Base-by-base conservation (phyloP, 352 stramenopile species). In the Phytophthora macrochlamydospora region DNA sequence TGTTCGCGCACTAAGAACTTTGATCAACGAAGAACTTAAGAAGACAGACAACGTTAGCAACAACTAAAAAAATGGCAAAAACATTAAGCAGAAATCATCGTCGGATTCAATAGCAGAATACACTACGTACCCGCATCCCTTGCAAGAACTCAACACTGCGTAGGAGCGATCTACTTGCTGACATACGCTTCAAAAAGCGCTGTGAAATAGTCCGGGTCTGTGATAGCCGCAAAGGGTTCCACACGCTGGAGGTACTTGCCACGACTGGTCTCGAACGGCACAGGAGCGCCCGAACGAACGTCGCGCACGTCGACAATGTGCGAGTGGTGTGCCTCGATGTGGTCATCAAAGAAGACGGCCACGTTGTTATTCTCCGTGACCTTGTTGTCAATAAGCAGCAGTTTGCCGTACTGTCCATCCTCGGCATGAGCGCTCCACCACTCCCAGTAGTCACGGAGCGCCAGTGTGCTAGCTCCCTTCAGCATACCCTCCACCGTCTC, bases 351-450 rank as follows among this genome's bases (percentile, higher is more conserved):
- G 61, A 93, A 94, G 31, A 92, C 70, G 2, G 49, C 43, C 1
- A 72, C 24, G 0, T 81, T 65, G 38, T 31, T 49, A n/a, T 59
- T 51, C 9, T 51, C 35, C 18, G 38, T 38, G 33, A 32, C 57
- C 37, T 62, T 54, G 13, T 72, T 56, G 40, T 87, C 64, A 9
- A 94, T 62, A 0, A 94, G 64, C 59, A 94, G 64, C 30, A 93
- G 56, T 61, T 93, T 95, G 52, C 87, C 87, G 64, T 91, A 94
- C 60, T 92, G 82, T 35, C 71, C 76, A 42, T 75, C 61, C 60
- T 95, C 87, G 31, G 83, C 87, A 60, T 95, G 87, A 3, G 83
- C 78, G 44, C 83, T 92, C 87, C 87, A 94, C 83, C 85, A 93
- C 67, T 94, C 87, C 81, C 81, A 94, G 68, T 93, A 94, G 57